Evolutionary conservation across 768 basidiomycete genomes (phyloP), one percentile per base, ranked within the genome.

Genomic region (Pulveroboletus sp.): DNA sequence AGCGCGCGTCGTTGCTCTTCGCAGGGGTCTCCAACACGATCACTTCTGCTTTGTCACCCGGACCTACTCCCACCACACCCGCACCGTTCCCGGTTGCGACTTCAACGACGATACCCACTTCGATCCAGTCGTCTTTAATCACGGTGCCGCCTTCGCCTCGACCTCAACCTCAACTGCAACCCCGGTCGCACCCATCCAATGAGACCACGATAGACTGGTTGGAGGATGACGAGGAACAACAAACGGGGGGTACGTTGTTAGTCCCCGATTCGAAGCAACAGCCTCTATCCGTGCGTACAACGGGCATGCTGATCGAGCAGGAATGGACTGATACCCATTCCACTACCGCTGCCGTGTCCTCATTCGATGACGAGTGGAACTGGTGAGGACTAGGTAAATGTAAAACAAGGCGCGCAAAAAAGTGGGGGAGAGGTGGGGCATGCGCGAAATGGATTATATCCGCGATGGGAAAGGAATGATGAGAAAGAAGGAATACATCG

Each of bases 1-100:
- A 85, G 66, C 81, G 85, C 18, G 85, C 85, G 0, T 85, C 85
- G 0, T 56, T 78, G 1, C 73, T 88, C 28, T 61, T 88, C 46
- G 77, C 82, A 0, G 86, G 86, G 61, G 77, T 86, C 17, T 82
- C 83, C 6, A 74, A 76, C 52, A 74, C 77, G 36, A 70, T 83
- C 32, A 74, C 74, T 9, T 72, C 76, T 3, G 81, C 76, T 0
- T 62, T 81, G 47, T 64, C 70, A 7, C 72, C 77, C 2, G 54
- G 70, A 12, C 66, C 72, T 0, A 68, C 69, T 6, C 51, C 68
- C 12, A 57, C 73, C 3, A 55, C 66, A 6, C 61, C 43, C n/a
- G 61, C 50, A 38, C 64, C 39, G 0, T 10, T 49, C 5, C 57
- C 60, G 1, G 14, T 32, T 0, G 24, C n/a, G 42, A 18, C 44